A percentile compares a stretch with the other conserved stretches of the same genome.
Evolutionary conservation across 441 rosid genomes (phyloP).

Genomic region (Pelargonium fulgidum): DNA sequence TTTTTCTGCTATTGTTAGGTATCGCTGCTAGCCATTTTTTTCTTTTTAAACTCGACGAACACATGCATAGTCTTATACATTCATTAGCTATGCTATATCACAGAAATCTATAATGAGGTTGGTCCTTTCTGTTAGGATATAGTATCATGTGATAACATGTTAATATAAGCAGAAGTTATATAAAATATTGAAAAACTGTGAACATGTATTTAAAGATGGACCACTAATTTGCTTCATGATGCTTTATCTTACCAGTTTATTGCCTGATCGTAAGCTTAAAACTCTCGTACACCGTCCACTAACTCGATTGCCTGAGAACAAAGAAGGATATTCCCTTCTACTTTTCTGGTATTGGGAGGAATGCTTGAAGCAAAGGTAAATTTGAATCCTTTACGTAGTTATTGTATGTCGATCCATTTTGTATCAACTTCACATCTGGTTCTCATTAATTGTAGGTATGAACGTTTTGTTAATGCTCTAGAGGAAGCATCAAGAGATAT

Average conservation of each 20-base stretch:
- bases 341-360: conserved; percentile 97
- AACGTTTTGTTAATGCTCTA: conserved; percentile 68
- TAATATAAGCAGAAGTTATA: no score
- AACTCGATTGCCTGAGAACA: conserved; percentile 59
- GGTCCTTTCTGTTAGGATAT: no score
- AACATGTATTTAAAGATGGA: no score
- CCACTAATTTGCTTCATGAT: conserved; percentile 7
- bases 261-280: conserved; percentile 93
- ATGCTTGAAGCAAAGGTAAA: conserved; percentile 82
- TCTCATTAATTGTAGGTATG: conserved; percentile 50
- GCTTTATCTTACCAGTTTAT: conserved; percentile 37
- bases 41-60: no score
- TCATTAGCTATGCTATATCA: no score
- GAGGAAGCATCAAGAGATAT: conserved; percentile 95
- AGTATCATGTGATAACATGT: no score
- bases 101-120: no score
- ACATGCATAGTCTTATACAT: no score
- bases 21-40: no score
- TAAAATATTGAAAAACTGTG: no score
- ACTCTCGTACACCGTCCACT: conserved; percentile 73
- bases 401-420: neutral
- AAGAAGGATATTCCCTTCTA: conserved; percentile 87
- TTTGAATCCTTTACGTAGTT: neutral
- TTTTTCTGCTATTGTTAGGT: conserved; percentile 3
- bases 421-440: conserved; percentile 5